Evolutionary conservation across 2,329 filamentous ascomycete species (phyloP).

Genomic region (Diaporthe vaccinii): DNA sequence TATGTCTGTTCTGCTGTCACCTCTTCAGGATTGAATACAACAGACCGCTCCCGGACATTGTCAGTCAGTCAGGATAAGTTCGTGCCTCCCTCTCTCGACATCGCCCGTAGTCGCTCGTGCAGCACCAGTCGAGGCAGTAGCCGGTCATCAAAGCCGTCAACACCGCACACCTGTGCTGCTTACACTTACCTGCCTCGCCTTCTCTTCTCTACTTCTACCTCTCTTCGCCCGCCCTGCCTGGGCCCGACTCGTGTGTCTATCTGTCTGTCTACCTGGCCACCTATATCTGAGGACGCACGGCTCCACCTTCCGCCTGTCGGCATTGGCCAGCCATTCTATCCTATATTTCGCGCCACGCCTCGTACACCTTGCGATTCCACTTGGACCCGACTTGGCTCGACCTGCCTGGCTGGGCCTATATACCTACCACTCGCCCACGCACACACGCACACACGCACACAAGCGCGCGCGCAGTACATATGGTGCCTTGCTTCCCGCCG

Average conservation of each 20-base stretch:
- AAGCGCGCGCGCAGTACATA: constrained; percentile 18
- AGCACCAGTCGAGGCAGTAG: not conserved
- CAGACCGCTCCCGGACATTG: constrained; percentile 4
- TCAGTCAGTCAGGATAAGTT: constrained; percentile 24
- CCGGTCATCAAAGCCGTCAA: not conserved
- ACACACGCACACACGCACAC: not conserved
- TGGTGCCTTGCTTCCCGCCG: constrained; percentile 25
- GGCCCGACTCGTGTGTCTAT: not conserved
- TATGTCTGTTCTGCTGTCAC: constrained; percentile 28
- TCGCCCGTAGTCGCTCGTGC: not conserved
- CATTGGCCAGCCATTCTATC: constrained; percentile 28
- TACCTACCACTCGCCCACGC: not conserved
- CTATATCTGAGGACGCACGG: constrained; percentile 23
- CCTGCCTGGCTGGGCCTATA: constrained; percentile 14
- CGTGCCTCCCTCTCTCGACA: not conserved
- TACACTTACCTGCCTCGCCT: not conserved
- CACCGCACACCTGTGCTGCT: constrained; percentile 5
- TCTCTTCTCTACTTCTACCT: constrained; percentile 4
- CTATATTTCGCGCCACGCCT: constrained; percentile 30
- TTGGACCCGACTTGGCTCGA: constrained; percentile 10
- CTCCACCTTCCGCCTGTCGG: constrained; percentile 24
- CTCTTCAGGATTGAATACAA: not conserved
- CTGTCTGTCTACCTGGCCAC: not conserved
- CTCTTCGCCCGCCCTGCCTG: not conserved
- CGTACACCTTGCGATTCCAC: constrained; percentile 33